Percentiles rank a stretch among this genome's conserved stretches.
Evolutionary conservation across 495 filamentous ascomycete species (phyloP).

Genomic region (Clohesyomyces aquaticus): DNA sequence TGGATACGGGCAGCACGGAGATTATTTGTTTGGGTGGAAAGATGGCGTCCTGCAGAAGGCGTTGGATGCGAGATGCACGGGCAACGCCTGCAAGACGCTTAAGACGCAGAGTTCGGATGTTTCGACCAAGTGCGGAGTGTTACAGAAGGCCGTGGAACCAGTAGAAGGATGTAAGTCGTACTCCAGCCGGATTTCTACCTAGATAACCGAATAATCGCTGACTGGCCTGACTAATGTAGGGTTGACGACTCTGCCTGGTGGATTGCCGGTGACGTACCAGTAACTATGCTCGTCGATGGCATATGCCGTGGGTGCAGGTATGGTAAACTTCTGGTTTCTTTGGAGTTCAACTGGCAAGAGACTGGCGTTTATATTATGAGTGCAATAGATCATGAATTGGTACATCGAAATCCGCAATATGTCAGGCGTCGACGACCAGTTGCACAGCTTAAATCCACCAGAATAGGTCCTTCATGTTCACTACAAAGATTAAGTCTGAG

Average conservation of each 20-base stretch:
- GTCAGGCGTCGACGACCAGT: too few relatives aligned
- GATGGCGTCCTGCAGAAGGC: slow-evolving; percentile 52
- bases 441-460: too few relatives aligned
- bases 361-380: too few relatives aligned
- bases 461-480: too few relatives aligned
- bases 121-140: slow-evolving; percentile 48
- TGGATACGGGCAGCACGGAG: slow-evolving; percentile 53
- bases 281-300: slow-evolving; percentile 22
- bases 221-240: slow-evolving; percentile 10
- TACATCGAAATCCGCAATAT: too few relatives aligned
- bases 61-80: slow-evolving; percentile 53
- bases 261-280: slow-evolving; percentile 25
- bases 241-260: slow-evolving; percentile 31
- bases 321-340: too few relatives aligned
- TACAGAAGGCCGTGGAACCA: slow-evolving; percentile 46
- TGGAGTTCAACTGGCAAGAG: too few relatives aligned
- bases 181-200: not conserved
- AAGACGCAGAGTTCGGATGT: slow-evolving; percentile 49
- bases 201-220: not conserved
- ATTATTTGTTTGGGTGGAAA: slow-evolving; percentile 58
- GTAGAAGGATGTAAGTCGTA: slow-evolving; percentile 50
- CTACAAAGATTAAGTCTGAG: too few relatives aligned
- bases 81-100: slow-evolving; percentile 48
- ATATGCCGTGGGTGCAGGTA: too few relatives aligned
- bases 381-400: too few relatives aligned